These are phyloP conservation scores for Pinus tabuliformis DNA, from an alignment of 75 land plant species.

Conservation along the genomic window DNA sequence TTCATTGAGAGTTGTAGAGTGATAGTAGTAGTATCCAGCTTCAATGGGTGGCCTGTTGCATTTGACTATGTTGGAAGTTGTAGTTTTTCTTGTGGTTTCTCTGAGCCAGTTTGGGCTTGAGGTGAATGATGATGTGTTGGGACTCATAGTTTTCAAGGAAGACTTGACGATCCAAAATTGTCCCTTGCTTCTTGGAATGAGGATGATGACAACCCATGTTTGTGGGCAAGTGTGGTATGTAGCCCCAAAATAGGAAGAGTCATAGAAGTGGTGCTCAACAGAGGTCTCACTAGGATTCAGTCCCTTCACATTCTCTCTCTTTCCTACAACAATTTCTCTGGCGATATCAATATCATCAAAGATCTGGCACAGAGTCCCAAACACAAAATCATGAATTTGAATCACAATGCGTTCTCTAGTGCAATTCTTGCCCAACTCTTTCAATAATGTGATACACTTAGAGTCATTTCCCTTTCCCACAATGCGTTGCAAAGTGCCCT, in stretches of 20 bases:
- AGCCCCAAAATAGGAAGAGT: conserved; percentile 47
- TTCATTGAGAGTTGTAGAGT: too few relatives aligned
- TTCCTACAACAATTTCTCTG: conserved; percentile 56
- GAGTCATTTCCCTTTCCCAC: conserved; percentile 41
- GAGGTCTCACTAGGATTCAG: conserved; percentile 61
- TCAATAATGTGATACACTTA: conserved; percentile 35
- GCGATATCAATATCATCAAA: conserved; percentile 22
- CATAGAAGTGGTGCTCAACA: conserved; percentile 44
- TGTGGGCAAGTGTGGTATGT: conserved; percentile 72
- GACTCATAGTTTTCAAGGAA: conserved; percentile 80
- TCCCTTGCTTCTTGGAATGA: conserved; percentile 74
- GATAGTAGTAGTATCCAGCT: too few relatives aligned
- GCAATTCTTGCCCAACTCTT: too few relatives aligned
- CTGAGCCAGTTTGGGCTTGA: background rate
- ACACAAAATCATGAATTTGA: conserved; percentile 50
- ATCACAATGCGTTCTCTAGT: conserved; percentile 19
- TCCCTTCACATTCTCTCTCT: conserved; percentile 53
- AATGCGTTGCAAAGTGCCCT: conserved; percentile 41
- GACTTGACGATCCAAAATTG: conserved; percentile 55
- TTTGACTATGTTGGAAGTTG: too few relatives aligned
- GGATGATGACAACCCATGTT: conserved; percentile 73
- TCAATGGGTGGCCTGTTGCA: too few relatives aligned
- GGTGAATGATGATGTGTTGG: conserved; percentile 86
- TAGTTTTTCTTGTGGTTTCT: too few relatives aligned
- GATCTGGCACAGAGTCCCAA: conserved; percentile 24